Evolutionary conservation across 176 grass and related monocot genomes (phyloP).

Genomic region (Lolium perenne): DNA sequence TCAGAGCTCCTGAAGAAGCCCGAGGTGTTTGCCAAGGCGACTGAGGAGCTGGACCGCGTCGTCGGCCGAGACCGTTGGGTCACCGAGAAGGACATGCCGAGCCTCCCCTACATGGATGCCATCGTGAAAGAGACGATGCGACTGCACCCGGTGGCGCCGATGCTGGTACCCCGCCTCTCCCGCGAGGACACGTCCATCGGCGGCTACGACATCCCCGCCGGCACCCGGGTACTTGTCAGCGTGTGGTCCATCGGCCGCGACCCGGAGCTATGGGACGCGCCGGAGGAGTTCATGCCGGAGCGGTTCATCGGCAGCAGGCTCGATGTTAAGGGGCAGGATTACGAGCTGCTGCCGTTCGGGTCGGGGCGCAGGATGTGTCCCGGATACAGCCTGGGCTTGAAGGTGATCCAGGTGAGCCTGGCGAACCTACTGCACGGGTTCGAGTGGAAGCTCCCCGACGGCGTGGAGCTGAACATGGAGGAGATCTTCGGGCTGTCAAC

Average conservation of each 20-base stretch:
- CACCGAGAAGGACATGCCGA: slow-evolving; percentile 53
- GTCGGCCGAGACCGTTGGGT: slow-evolving; percentile 52
- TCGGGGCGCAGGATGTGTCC: slow-evolving; percentile 60
- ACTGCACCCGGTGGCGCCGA: slow-evolving; percentile 52
- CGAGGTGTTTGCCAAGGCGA: slow-evolving; percentile 50
- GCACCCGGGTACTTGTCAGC: slow-evolving; percentile 51
- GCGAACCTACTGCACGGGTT: slow-evolving; percentile 64
- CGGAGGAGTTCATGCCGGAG: slow-evolving; percentile 24
- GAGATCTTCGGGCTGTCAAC: slow-evolving; percentile 54
- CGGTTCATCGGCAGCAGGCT: slow-evolving; percentile 45
- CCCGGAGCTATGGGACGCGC: slow-evolving; percentile 43
- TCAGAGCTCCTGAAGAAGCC: slow-evolving; percentile 52
- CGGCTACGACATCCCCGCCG: slow-evolving; percentile 55
- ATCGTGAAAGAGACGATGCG: slow-evolving; percentile 66
- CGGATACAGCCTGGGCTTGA: slow-evolving; percentile 55
- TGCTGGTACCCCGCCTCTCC: slow-evolving; percentile 45
- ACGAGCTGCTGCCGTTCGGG: slow-evolving; percentile 57
- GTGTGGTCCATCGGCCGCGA: slow-evolving; percentile 61
- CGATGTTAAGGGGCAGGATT: slow-evolving; percentile 57
- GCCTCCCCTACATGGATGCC: slow-evolving; percentile 48
- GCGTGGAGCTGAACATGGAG: slow-evolving; percentile 61
- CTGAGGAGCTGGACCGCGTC: slow-evolving; percentile 52
- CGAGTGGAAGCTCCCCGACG: slow-evolving; percentile 46
- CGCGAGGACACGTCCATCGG: slow-evolving; percentile 40
- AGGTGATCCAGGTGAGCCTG: slow-evolving; percentile 57